A percentile compares a stretch with the other conserved stretches of the same genome.
Conservation (phyloP, 202 grass and related monocot genomes). For the Digitaria exilis region DNA sequence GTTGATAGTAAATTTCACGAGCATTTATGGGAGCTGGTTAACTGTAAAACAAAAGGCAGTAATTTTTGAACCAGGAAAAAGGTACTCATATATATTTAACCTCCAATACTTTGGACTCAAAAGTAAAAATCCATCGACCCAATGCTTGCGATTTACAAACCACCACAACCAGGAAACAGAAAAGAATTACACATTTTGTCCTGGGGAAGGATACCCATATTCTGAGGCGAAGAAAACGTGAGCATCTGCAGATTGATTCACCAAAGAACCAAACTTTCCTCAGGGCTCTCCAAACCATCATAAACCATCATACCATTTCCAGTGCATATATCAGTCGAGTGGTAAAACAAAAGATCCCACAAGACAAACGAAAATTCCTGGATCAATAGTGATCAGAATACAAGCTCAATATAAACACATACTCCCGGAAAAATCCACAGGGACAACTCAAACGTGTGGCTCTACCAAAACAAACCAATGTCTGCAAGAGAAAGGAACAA, state of each 20-base stretch:
- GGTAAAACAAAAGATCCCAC: neutral
- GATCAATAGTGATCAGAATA: slow-evolving; percentile 13
- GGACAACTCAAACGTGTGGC: slow-evolving; percentile 9
- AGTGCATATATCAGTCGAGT: neutral
- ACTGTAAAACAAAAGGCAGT: neutral
- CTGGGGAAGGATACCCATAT: slow-evolving; percentile 34
- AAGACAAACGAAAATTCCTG: neutral
- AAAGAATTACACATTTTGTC: slow-evolving; percentile 21
- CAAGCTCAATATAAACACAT: slow-evolving; percentile 26
- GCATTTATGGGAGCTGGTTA: neutral
- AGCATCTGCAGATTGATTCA: slow-evolving; percentile 36
- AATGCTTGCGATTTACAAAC: slow-evolving; percentile 41
- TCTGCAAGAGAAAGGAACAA: slow-evolving; percentile 26
- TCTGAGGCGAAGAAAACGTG: neutral
- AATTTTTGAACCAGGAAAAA: neutral
- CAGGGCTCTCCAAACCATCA: slow-evolving; percentile 4
- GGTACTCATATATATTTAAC: neutral
- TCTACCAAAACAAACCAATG: slow-evolving; percentile 29
- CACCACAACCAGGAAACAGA: slow-evolving; percentile 27
- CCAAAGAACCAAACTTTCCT: slow-evolving; percentile 7
- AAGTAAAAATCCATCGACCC: slow-evolving; percentile 40
- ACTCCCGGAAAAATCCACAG: neutral
- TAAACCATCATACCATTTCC: slow-evolving; percentile 11
- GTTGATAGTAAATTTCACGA: neutral
- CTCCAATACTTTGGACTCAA: slow-evolving; percentile 28